Conservation (phyloP, 2,329 filamentous ascomycete genomes). For the Aspergillus sp. region DNA sequence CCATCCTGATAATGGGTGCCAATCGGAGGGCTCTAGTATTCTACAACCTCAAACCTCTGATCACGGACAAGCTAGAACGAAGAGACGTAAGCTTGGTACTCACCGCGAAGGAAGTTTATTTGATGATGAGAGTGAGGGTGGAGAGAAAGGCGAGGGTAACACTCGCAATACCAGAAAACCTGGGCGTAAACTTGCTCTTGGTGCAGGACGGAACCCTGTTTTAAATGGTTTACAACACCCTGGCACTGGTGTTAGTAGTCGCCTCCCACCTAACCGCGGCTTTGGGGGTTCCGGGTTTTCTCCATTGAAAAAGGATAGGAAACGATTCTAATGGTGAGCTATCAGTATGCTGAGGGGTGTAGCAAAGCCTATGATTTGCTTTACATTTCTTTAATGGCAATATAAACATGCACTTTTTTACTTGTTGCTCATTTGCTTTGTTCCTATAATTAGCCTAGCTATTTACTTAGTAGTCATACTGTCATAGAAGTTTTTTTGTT, state of each 20-base stretch:
- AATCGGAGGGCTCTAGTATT: constrained; percentile 13
- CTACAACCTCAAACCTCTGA: constrained; percentile 14
- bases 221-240: constrained; percentile 11
- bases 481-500: too few species aligned
- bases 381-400: too few species aligned
- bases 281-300: constrained; percentile 59
- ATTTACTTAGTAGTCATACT: too few species aligned
- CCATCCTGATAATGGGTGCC: constrained; percentile 2
- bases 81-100: constrained; percentile 67
- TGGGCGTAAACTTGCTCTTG: constrained; percentile 20
- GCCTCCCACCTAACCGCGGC: constrained; percentile 16
- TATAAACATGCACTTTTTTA: too few species aligned
- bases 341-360: too few species aligned
- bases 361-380: too few species aligned
- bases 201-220: constrained; percentile 13
- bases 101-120: constrained; percentile 63
- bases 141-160: constrained; percentile 39
- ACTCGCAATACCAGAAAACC: constrained; percentile 16
- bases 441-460: too few species aligned
- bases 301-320: constrained; percentile 66
- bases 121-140: constrained; percentile 50
- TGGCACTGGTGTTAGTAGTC: constrained; percentile 7
- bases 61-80: constrained; percentile 46
- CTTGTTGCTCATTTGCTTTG: too few species aligned
- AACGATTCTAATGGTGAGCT: constrained; percentile 22